Evolutionary conservation across 2,329 filamentous ascomycete species (phyloP).

Genomic region (Colletotrichum liaoningense): DNA sequence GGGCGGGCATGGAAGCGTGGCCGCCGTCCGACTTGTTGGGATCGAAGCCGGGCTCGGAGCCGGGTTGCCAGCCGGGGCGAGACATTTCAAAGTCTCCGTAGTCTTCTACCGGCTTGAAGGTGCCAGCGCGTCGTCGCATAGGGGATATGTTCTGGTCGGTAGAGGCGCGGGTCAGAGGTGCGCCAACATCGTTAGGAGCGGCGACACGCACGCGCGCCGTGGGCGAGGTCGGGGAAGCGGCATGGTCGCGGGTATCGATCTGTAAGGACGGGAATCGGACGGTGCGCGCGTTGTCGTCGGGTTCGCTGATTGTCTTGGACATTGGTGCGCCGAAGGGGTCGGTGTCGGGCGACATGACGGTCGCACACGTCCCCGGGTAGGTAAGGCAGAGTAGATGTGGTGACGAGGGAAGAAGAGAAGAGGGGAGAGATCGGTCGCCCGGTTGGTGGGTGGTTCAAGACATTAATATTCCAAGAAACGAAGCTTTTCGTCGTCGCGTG

Average conservation of each 20-base stretch:
- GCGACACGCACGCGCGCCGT: neutral
- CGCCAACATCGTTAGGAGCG: conserved; percentile 18
- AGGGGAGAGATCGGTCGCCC: neutral
- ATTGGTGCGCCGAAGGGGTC: conserved; percentile 19
- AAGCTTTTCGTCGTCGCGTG: conserved; percentile 17
- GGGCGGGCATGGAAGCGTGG: conserved; percentile 64
- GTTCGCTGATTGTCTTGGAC: conserved; percentile 18
- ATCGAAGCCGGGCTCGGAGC: conserved; percentile 79
- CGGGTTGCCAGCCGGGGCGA: conserved; percentile 64
- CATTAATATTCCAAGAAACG: conserved; percentile 1
- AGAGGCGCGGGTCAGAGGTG: conserved; percentile 27
- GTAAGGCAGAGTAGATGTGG: neutral
- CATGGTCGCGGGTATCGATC: conserved; percentile 25
- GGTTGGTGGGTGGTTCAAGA: neutral
- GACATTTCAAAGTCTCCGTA: conserved; percentile 53
- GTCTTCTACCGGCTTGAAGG: conserved; percentile 59
- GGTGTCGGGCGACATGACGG: conserved; percentile 8
- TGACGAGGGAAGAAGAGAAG: neutral
- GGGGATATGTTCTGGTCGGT: conserved; percentile 29
- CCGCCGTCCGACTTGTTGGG: conserved; percentile 74
- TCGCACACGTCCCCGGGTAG: neutral
- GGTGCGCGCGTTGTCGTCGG: conserved; percentile 22
- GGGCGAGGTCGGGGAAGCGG: conserved; percentile 15
- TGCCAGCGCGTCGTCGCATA: conserved; percentile 44
- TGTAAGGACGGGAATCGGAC: conserved; percentile 24